phyloP scores from a whole-genome alignment of 2,329 filamentous ascomycete genomes.

The Diaporthe caulivora region DNA sequence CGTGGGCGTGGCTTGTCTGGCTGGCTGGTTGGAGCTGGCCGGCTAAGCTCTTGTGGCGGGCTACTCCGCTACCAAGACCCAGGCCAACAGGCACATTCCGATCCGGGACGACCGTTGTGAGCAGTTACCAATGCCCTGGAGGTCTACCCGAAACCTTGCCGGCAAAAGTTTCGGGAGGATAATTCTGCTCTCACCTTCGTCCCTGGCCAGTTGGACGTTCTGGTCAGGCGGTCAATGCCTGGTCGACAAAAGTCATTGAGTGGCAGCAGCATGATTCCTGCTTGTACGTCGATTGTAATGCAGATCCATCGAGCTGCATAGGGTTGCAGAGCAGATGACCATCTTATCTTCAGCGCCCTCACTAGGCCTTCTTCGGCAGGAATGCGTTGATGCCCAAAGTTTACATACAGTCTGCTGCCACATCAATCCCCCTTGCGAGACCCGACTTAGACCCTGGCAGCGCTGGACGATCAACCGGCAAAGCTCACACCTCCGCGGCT shows the following conservation, averaged over 20 bases:
- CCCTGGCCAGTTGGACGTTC: conserved; percentile 9
- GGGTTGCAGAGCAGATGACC: conserved; percentile 30
- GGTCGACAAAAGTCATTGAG: conserved; percentile 9
- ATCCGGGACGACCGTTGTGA: conserved; percentile 24
- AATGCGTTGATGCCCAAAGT: conserved; percentile 29
- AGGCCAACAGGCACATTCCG: conserved; percentile 10
- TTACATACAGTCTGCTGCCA: conserved; percentile 12
- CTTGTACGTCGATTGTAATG: conserved; percentile 16
- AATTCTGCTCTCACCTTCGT: conserved; percentile 20
- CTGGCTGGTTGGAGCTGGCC: neutral
- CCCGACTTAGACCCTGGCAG: conserved; percentile 7
- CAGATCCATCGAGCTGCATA: conserved; percentile 26
- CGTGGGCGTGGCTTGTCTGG: neutral
- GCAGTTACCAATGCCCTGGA: conserved; percentile 9
- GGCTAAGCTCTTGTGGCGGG: neutral
- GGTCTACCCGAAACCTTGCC: conserved; percentile 28
- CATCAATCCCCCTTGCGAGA: conserved; percentile 8
- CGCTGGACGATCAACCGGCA: conserved; percentile 26
- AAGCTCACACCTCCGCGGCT: conserved; percentile 18
- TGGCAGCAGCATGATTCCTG: conserved; percentile 28
- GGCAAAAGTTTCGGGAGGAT: conserved; percentile 20
- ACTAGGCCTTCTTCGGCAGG: conserved; percentile 26
- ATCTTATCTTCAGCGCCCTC: conserved; percentile 27
- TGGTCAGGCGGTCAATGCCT: conserved; percentile 28
- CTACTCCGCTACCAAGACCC: conserved; percentile 23